These are phyloP conservation scores for Sporisorium exsertum DNA, from an alignment of 1,284 basidiomycete species.

Conservation along the genomic window DNA sequence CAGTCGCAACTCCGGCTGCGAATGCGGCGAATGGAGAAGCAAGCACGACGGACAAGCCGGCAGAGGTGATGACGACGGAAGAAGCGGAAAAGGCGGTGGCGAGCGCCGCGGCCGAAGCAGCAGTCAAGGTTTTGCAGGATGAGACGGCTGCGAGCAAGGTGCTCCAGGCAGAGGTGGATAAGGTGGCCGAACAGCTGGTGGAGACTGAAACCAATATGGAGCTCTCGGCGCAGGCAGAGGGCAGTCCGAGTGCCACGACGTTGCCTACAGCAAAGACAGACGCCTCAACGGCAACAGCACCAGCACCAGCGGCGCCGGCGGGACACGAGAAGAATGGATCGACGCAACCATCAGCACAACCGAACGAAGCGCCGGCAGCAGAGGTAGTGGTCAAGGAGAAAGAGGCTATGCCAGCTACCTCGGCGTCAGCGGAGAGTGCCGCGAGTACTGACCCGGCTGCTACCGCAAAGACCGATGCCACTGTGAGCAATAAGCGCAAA, in stretches of 20 bases:
- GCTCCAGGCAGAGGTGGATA: conserved; percentile 22
- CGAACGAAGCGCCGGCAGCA: conserved; percentile 28
- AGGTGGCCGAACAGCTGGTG: conserved; percentile 34
- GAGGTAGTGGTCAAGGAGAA: conserved; percentile 44
- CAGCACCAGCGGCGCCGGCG: background rate
- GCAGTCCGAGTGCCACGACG: background rate
- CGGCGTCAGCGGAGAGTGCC: background rate
- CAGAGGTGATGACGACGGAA: conserved; percentile 35
- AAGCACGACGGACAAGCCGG: background rate
- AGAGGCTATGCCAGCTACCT: conserved; percentile 3
- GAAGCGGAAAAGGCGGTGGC: conserved; percentile 43
- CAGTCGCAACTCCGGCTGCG: background rate
- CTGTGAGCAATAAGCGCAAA: conserved; percentile 35
- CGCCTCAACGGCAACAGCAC: background rate
- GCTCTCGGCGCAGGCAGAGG: conserved; percentile 39
- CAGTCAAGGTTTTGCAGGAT: conserved; percentile 37
- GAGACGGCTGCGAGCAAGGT: conserved; percentile 19
- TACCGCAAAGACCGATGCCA: background rate
- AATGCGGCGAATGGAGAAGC: background rate
- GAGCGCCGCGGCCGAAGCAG: conserved; percentile 43
- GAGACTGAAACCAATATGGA: conserved; percentile 42
- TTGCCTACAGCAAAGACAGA: background rate
- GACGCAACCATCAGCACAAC: conserved; percentile 1
- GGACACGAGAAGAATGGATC: background rate
- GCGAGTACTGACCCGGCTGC: background rate